Evolutionary conservation across 345 rosid genomes (phyloP).

Genomic region (Bruguiera parviflora): DNA sequence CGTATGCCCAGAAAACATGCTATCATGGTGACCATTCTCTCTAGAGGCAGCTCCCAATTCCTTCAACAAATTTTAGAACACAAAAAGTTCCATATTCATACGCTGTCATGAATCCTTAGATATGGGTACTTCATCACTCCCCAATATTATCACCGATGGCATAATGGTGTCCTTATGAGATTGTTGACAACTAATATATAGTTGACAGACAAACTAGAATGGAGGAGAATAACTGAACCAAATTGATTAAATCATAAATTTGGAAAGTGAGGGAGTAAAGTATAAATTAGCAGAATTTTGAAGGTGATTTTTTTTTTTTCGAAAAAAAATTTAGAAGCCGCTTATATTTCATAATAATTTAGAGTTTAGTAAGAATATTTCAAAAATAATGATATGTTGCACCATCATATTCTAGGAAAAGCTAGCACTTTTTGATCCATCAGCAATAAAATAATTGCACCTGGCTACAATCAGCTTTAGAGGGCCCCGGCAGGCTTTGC

Average conservation of each 20-base stretch:
- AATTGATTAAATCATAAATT: neutral
- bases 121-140: neutral
- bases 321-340: no score
- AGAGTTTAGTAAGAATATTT: neutral
- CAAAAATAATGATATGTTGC: neutral
- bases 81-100: no score
- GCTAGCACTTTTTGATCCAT: no score
- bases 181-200: neutral
- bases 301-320: neutral
- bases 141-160: neutral
- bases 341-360: neutral
- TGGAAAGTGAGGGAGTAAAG: no score
- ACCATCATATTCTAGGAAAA: neutral
- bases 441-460: neutral
- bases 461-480: neutral
- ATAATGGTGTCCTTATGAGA: no score
- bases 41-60: no score
- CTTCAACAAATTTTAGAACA: no score
- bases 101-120: neutral
- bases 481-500: constrained; percentile 19
- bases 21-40: no score
- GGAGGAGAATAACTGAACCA: neutral
- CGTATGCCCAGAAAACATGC: no score
- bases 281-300: neutral
- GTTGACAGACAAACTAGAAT: neutral